phyloP scores from a whole-genome alignment of 2,329 filamentous ascomycete species.

The Tetracladium maxilliforme region DNA sequence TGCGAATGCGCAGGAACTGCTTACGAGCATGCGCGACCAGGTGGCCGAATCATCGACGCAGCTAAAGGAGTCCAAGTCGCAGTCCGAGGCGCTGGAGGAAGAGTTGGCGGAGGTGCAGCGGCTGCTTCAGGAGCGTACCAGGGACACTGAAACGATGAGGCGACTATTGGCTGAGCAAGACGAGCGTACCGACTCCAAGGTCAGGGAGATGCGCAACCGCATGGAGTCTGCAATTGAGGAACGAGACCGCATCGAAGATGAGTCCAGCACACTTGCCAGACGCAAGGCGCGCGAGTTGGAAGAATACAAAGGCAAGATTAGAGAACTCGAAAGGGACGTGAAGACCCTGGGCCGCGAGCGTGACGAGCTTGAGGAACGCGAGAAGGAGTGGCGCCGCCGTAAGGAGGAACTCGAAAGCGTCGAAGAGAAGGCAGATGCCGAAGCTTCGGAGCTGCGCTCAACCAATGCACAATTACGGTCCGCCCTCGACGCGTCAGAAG shows the following conservation, averaged over 20 bases:
- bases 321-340: conserved; percentile 68
- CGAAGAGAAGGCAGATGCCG: conserved; percentile 53
- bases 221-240: conserved; percentile 91
- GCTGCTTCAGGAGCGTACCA: conserved; percentile 71
- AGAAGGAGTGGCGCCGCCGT: conserved; percentile 59
- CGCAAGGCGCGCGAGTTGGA: conserved; percentile 72
- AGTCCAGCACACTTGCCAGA: conserved; percentile 64
- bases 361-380: conserved; percentile 60
- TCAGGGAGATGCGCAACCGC: conserved; percentile 76
- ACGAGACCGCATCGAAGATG: conserved; percentile 82
- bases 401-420: conserved; percentile 63
- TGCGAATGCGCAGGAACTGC: conserved; percentile 66
- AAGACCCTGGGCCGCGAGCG: conserved; percentile 59
- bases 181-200: conserved; percentile 62
- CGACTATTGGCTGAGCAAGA: conserved; percentile 77
- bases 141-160: conserved; percentile 92
- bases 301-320: conserved; percentile 63
- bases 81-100: conserved; percentile 79
- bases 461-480: conserved; percentile 68
- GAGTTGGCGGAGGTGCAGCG: conserved; percentile 81
- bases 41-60: conserved; percentile 77
- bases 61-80: conserved; percentile 74
- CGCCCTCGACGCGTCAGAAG: conserved; percentile 76
- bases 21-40: conserved; percentile 89
- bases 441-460: conserved; percentile 59